Evolutionary conservation across 441 rosid species (phyloP).

Genomic region (Syzygium syzygioides): DNA sequence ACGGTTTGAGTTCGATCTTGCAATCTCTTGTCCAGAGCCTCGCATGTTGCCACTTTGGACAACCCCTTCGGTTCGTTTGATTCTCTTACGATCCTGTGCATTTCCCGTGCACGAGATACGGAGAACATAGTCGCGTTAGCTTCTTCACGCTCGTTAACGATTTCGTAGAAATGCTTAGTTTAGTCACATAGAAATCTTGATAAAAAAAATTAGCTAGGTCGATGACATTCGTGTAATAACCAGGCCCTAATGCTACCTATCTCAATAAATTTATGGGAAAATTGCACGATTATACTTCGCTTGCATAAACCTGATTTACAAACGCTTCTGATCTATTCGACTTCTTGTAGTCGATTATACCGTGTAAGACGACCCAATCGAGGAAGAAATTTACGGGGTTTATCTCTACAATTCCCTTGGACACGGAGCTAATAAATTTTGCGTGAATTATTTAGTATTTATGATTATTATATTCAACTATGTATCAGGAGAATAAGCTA

Average conservation of each 20-base stretch:
- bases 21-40: not conserved
- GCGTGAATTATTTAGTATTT: not conserved
- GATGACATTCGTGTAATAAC: not conserved
- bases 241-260: not conserved
- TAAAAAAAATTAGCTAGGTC: not conserved
- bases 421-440: not conserved
- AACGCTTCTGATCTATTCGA: not conserved
- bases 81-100: not conserved
- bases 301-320: not conserved
- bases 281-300: not conserved
- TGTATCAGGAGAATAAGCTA: not conserved
- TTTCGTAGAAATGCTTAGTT: not conserved
- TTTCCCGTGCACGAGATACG: not conserved
- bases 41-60: not conserved
- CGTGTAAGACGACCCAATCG: not conserved
- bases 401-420: not conserved
- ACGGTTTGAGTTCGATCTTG: not conserved
- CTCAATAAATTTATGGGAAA: not conserved
- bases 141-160: not conserved
- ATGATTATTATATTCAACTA: not conserved
- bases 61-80: not conserved
- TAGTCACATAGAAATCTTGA: not conserved
- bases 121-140: not conserved
- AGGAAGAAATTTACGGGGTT: not conserved
- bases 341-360: not conserved